Percentiles rank a stretch among this genome's conserved stretches.
Evolutionary conservation across 179 eudicot species (phyloP).

Genomic region (Corrigiola litoralis): DNA sequence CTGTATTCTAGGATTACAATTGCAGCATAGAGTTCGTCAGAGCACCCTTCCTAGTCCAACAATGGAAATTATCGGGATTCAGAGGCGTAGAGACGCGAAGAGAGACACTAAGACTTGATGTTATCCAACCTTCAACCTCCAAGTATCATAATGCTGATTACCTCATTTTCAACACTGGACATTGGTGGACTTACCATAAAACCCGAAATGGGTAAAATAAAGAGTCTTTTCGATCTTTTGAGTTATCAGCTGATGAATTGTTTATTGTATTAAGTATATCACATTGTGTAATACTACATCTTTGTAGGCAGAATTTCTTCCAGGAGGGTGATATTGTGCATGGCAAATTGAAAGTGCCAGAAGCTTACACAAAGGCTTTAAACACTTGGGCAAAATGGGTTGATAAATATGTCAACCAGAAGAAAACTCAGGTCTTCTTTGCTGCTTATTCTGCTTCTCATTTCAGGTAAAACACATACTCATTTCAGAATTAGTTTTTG

Average conservation of each 20-base stretch:
- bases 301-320: slow-evolving; percentile 44
- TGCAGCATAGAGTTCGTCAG: slow-evolving; percentile 49
- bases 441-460: slow-evolving; percentile 58
- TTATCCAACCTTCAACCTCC: slow-evolving; percentile 32
- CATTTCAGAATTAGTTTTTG: neutral
- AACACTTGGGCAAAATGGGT: slow-evolving; percentile 71
- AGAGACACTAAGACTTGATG: slow-evolving; percentile 50
- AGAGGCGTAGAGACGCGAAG: slow-evolving; percentile 20
- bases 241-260: neutral
- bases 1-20: slow-evolving; percentile 40
- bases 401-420: slow-evolving; percentile 38
- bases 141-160: slow-evolving; percentile 54
- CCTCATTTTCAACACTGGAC: slow-evolving; percentile 66
- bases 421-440: slow-evolving; percentile 48
- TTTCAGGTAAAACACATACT: slow-evolving; percentile 36
- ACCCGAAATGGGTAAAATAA: slow-evolving; percentile 37
- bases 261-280: neutral
- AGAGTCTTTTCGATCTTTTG: neutral
- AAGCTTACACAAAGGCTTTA: slow-evolving; percentile 60
- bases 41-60: slow-evolving; percentile 59
- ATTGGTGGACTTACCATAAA: slow-evolving; percentile 72
- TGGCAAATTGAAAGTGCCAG: slow-evolving; percentile 32
- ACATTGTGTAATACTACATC: neutral
- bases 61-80: slow-evolving; percentile 25
- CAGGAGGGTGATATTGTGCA: slow-evolving; percentile 50